Evolutionary conservation across 257 asterid species (phyloP).

Genomic region (Rauvolfia tetraphylla): DNA sequence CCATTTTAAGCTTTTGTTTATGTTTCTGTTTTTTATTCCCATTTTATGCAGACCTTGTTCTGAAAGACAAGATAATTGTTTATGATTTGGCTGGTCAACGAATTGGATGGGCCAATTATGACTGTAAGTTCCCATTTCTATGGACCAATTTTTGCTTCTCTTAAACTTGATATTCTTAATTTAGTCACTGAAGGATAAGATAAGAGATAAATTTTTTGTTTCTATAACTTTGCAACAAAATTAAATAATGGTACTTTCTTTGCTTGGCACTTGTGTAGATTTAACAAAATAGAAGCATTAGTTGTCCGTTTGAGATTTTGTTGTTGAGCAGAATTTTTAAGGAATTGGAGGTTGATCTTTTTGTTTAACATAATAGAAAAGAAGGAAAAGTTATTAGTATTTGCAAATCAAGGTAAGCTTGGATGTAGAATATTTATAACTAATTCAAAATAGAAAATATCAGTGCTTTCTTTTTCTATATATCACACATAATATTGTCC

Average conservation of each 20-base stretch:
- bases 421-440: too few species aligned
- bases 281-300: not conserved
- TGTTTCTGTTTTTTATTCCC: constrained; percentile 1
- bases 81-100: constrained; percentile 78
- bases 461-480: too few species aligned
- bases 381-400: too few species aligned
- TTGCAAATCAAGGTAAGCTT: too few species aligned
- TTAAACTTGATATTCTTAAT: not conserved
- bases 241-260: not conserved
- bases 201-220: not conserved
- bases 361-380: too few species aligned
- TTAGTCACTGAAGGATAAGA: not conserved
- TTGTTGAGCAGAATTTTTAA: too few species aligned
- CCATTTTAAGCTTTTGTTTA: not conserved
- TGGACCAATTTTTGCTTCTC: not conserved
- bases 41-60: constrained; percentile 63
- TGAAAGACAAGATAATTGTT: constrained; percentile 83
- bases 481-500: too few species aligned
- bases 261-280: not conserved
- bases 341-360: too few species aligned
- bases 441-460: too few species aligned
- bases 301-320: not conserved
- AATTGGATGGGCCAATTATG: constrained; percentile 89
- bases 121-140: constrained; percentile 58
- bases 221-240: not conserved